Conservation (phyloP, 345 rosid genomes). For the Lepidium africanum region DNA sequence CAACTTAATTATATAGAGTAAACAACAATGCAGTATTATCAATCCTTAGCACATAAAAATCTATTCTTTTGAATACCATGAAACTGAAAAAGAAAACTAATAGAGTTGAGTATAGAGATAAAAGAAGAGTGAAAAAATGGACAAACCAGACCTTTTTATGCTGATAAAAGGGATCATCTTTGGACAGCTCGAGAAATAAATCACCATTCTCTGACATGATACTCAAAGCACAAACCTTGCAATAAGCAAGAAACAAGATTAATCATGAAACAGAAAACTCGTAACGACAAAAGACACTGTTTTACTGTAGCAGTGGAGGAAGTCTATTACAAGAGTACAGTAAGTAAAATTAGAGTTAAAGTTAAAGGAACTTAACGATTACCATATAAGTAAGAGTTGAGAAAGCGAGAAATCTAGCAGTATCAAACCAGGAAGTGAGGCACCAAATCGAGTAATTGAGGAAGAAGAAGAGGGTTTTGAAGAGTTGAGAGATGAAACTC, state of each 20-base stretch:
- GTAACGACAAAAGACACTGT: background rate
- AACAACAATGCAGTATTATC: background rate
- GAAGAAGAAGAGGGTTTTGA: background rate
- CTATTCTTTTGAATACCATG: background rate
- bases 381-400: background rate
- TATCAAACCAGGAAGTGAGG: background rate
- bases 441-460: background rate
- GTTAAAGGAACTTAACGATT: background rate
- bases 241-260: constrained; percentile 4
- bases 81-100: background rate
- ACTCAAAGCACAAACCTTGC: constrained; percentile 37
- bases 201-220: constrained; percentile 23
- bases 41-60: background rate
- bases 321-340: background rate
- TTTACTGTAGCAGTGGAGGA: background rate
- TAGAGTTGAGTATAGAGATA: background rate
- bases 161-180: constrained; percentile 47
- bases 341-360: background rate
- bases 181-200: constrained; percentile 41
- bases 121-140: background rate
- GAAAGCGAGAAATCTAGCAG: background rate
- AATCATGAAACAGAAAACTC: background rate
- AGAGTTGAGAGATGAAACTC: background rate
- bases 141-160: constrained; percentile 51
- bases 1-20: background rate